phyloP scores from a whole-genome alignment of 2,329 filamentous ascomycete species.

The Stromatinia cepivora region DNA sequence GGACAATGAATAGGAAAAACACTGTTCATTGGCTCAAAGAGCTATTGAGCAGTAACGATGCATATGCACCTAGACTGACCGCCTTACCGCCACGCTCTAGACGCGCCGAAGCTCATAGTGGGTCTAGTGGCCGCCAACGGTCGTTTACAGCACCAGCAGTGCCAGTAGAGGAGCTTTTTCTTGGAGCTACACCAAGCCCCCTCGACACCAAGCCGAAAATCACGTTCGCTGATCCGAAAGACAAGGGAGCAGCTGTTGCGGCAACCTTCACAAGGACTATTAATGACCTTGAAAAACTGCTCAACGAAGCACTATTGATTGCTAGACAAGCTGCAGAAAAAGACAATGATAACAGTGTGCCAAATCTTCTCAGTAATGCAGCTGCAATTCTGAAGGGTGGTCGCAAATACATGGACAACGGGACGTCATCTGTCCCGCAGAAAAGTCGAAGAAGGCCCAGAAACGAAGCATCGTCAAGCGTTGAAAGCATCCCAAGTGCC shows the following conservation, averaged over 20 bases:
- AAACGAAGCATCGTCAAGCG: slow-evolving; percentile 24
- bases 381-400: slow-evolving; percentile 32
- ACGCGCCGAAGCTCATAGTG: slow-evolving; percentile 22
- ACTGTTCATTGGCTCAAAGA: slow-evolving; percentile 39
- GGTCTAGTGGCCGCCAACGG: slow-evolving; percentile 20
- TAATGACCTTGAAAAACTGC: slow-evolving; percentile 41
- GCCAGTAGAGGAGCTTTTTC: slow-evolving; percentile 27
- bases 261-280: slow-evolving; percentile 42
- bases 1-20: slow-evolving; percentile 26
- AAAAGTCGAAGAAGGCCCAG: background rate
- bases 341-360: slow-evolving; percentile 29
- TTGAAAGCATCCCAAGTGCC: slow-evolving; percentile 30
- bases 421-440: background rate
- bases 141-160: slow-evolving; percentile 26
- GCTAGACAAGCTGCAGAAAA: slow-evolving; percentile 41
- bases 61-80: slow-evolving; percentile 37
- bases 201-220: slow-evolving; percentile 16
- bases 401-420: slow-evolving; percentile 25
- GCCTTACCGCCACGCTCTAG: slow-evolving; percentile 34
- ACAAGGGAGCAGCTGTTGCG: slow-evolving; percentile 28
- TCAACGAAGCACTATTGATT: slow-evolving; percentile 43
- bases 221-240: slow-evolving; percentile 14
- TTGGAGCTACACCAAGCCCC: slow-evolving; percentile 25
- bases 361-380: slow-evolving; percentile 31
- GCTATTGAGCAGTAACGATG: slow-evolving; percentile 32